Percentiles rank a stretch among this genome's conserved stretches.
Conservation (phyloP, 768 basidiomycete genomes). For the Kwoniella botswanensis region DNA sequence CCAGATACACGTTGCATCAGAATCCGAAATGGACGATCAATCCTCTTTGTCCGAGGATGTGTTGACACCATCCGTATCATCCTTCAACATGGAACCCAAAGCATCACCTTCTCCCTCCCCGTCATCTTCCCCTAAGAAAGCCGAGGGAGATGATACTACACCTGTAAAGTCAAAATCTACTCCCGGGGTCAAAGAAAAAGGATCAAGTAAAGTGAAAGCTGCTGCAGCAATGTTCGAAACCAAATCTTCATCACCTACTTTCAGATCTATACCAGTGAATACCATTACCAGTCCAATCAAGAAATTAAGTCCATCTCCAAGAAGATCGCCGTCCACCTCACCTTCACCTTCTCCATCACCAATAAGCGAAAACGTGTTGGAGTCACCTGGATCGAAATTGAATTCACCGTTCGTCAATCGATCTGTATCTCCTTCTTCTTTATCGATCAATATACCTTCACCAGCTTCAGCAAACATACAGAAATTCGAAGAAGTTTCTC, state of each 20-base stretch:
- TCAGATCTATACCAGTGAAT: conserved; percentile 12
- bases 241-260: conserved; percentile 11
- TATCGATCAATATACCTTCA: conserved; percentile 2
- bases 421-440: not conserved
- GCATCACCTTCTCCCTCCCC: not conserved
- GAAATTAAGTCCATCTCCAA: not conserved
- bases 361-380: not conserved
- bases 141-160: not conserved
- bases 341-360: conserved; percentile 19
- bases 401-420: conserved; percentile 18
- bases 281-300: conserved; percentile 2
- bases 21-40: conserved; percentile 39
- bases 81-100: not conserved
- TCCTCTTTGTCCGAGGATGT: conserved; percentile 10
- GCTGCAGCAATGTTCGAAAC: conserved; percentile 46
- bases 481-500: conserved; percentile 26
- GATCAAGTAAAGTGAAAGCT: conserved; percentile 35
- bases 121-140: not conserved
- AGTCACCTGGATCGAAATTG: not conserved
- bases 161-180: conserved; percentile 4
- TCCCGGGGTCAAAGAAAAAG: not conserved
- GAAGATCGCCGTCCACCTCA: not conserved
- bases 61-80: not conserved
- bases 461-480: conserved; percentile 2
- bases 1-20: conserved; percentile 32